Percentiles rank a stretch among this genome's conserved stretches.
Evolutionary conservation across 2,329 filamentous ascomycete genomes (phyloP).

Genomic region (Hymenoscyphus fructigenus): DNA sequence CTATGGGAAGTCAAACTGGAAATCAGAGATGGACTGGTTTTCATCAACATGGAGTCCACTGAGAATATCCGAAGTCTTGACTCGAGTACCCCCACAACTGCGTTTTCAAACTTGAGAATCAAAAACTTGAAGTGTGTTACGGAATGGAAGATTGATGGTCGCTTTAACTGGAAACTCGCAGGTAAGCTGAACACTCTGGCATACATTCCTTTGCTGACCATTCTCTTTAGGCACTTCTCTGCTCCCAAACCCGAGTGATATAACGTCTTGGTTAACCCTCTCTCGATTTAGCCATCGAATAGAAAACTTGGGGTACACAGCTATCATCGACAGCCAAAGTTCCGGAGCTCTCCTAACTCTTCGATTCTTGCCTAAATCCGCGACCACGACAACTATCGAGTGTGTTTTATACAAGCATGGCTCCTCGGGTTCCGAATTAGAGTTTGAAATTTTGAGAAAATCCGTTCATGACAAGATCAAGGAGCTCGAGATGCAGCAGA

Average conservation of each 20-base stretch:
- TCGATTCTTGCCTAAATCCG: conserved; percentile 12
- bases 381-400: conserved; percentile 11
- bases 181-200: conserved; percentile 19
- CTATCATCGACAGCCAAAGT: neutral
- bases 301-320: neutral
- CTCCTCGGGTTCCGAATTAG: neutral
- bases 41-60: conserved; percentile 28
- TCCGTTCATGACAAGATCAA: neutral
- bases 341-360: conserved; percentile 11
- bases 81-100: neutral
- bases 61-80: conserved; percentile 6
- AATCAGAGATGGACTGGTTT: conserved; percentile 26
- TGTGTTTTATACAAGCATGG: conserved; percentile 9
- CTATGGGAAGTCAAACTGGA: conserved; percentile 30
- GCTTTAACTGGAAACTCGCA: conserved; percentile 34
- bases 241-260: neutral
- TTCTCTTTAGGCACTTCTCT: conserved; percentile 9
- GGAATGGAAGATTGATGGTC: conserved; percentile 30
- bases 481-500: conserved; percentile 1
- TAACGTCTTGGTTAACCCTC: neutral
- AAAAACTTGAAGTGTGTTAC: conserved; percentile 18
- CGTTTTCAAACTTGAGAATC: conserved; percentile 14
- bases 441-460: conserved; percentile 4
- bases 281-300: neutral
- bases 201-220: conserved; percentile 8